These are phyloP conservation scores for Sarocladium kiliense DNA, from an alignment of 2,329 filamentous ascomycete species.

Conservation along the genomic window DNA sequence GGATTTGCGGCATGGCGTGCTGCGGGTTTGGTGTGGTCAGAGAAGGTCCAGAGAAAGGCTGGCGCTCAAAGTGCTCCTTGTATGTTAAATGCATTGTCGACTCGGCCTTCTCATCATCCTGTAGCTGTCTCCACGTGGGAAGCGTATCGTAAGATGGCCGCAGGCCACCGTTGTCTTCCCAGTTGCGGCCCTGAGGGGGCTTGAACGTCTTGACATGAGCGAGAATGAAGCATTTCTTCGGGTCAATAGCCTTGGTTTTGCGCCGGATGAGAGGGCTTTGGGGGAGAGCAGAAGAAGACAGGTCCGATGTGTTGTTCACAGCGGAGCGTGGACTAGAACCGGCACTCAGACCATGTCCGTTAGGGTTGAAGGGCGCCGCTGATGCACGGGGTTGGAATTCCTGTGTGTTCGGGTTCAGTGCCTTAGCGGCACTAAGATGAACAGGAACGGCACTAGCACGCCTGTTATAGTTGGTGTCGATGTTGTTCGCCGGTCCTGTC, in stretches of 20 bases:
- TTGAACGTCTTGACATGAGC: slow-evolving; percentile 48
- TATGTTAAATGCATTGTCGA: slow-evolving; percentile 65
- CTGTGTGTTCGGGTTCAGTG: slow-evolving; percentile 60
- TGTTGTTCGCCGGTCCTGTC: slow-evolving; percentile 61
- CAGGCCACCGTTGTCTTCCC: slow-evolving; percentile 74
- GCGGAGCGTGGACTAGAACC: slow-evolving; percentile 67
- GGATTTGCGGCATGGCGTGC: slow-evolving; percentile 65
- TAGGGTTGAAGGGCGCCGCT: slow-evolving; percentile 77
- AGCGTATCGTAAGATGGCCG: slow-evolving; percentile 78
- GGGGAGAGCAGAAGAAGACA: slow-evolving; percentile 18
- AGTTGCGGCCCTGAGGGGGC: slow-evolving; percentile 53
- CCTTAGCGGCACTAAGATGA: slow-evolving; percentile 40
- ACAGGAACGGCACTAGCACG: slow-evolving; percentile 45
- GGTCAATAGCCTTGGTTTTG: slow-evolving; percentile 66
- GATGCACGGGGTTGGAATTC: slow-evolving; percentile 86
- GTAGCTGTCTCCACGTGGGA: slow-evolving; percentile 74
- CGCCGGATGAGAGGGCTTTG: slow-evolving; percentile 56
- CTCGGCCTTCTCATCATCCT: slow-evolving; percentile 65
- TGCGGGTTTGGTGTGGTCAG: slow-evolving; percentile 64
- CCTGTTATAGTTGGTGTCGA: slow-evolving; percentile 48
- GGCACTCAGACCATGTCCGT: slow-evolving; percentile 54
- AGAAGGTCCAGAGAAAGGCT: slow-evolving; percentile 49
- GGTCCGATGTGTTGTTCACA: slow-evolving; percentile 43
- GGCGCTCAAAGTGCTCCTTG: slow-evolving; percentile 71
- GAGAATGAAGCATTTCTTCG: slow-evolving; percentile 61